phyloP scores from a whole-genome alignment of 768 basidiomycete genomes.

The Kwoniella sp. region DNA sequence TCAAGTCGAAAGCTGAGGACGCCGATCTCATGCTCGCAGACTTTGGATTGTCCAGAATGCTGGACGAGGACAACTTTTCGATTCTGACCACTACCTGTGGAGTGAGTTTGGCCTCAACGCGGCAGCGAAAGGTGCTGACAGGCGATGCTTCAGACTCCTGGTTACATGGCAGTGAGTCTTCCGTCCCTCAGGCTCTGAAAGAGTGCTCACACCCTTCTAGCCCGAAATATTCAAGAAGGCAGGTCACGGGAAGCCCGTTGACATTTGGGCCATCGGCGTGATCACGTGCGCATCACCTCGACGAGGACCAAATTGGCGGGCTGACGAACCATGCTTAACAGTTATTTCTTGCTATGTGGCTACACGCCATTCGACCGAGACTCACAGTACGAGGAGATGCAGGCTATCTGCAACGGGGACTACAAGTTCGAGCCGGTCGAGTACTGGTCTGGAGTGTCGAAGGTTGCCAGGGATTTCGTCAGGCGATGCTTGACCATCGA shows the following conservation, averaged over 20 bases:
- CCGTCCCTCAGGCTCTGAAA: not conserved
- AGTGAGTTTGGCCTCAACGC: slow-evolving; percentile 50
- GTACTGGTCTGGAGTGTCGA: slow-evolving; percentile 53
- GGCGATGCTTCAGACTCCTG: slow-evolving; percentile 28
- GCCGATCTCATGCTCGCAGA: slow-evolving; percentile 96
- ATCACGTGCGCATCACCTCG: too few relatives aligned
- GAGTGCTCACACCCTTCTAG: too few relatives aligned
- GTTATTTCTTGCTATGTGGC: slow-evolving; percentile 82
- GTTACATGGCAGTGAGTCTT: slow-evolving; percentile 46
- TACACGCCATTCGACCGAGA: slow-evolving; percentile 97
- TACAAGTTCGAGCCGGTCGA: slow-evolving; percentile 77
- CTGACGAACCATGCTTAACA: not conserved
- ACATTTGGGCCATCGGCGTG: slow-evolving; percentile 96
- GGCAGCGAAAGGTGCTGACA: slow-evolving; percentile 1
- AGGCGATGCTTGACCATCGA: slow-evolving; percentile 76
- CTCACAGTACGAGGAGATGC: slow-evolving; percentile 72
- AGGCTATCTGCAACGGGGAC: slow-evolving; percentile 88
- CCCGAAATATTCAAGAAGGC: slow-evolving; percentile 96
- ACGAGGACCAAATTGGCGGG: slow-evolving; percentile 11
- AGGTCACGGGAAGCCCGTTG: slow-evolving; percentile 91
- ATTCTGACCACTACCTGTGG: slow-evolving; percentile 93
- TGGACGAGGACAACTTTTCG: slow-evolving; percentile 83
- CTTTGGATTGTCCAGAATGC: slow-evolving; percentile 73
- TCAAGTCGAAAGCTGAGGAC: slow-evolving; percentile 80
- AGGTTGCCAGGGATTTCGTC: slow-evolving; percentile 73